Conservation (phyloP, 73 alveolate genomes). For the Tetrahymena borealis region DNA sequence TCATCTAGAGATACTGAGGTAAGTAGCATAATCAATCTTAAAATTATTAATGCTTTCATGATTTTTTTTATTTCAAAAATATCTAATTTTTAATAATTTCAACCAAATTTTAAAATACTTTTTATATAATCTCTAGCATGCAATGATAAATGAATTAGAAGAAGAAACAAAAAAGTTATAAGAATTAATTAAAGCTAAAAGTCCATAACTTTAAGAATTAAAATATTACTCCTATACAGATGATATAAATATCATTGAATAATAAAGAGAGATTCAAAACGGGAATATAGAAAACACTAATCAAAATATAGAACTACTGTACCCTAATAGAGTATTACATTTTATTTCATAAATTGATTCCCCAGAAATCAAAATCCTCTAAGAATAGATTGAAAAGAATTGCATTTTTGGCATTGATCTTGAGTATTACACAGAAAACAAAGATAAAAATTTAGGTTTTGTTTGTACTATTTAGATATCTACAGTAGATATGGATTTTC, state of each 20-base stretch:
- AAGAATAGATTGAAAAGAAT: background rate
- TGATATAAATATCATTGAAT: background rate
- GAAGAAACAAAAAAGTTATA: background rate
- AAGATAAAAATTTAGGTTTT: slow-evolving; percentile 13
- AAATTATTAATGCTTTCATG: background rate
- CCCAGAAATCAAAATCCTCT: background rate
- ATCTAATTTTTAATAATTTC: too few relatives aligned
- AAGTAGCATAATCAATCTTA: background rate
- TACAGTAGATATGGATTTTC: slow-evolving; percentile 11
- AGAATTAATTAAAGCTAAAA: background rate
- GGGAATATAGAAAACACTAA: background rate
- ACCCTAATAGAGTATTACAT: background rate
- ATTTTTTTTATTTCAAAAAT: background rate
- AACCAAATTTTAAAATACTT: too few relatives aligned
- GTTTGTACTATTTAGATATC: slow-evolving; percentile 28
- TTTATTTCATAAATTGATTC: background rate
- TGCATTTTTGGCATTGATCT: slow-evolving; percentile 20
- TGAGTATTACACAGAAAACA: slow-evolving; percentile 20
- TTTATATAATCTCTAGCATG: background rate
- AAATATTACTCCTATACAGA: background rate
- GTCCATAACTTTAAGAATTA: background rate
- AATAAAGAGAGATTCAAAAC: background rate
- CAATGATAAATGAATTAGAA: background rate
- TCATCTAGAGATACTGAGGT: background rate
- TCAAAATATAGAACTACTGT: background rate